Conservation (phyloP, 306 rosid genomes). For the Rubus idaeus region DNA sequence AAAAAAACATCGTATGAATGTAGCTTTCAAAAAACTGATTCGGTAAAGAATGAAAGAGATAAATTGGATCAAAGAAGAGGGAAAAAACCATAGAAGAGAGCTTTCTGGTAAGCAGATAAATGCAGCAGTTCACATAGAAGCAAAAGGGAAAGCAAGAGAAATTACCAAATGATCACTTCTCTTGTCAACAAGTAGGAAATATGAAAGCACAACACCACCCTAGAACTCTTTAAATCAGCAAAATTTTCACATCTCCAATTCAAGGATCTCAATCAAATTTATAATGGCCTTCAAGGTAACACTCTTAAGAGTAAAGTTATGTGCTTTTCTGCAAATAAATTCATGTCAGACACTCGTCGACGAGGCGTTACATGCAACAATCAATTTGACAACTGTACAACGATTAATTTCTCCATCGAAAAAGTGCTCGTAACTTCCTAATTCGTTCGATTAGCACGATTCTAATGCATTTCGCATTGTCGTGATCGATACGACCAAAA, state of each 20-base stretch:
- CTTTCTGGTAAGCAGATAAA: constrained; percentile 1
- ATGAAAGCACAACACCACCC: neutral
- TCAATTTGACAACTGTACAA: constrained; percentile 37
- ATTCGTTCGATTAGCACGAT: constrained; percentile 17
- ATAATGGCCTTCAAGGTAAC: neutral
- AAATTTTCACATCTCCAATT: constrained; percentile 7
- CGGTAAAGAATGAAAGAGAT: neutral
- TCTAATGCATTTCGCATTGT: constrained; percentile 13
- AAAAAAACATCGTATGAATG: neutral
- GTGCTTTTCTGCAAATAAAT: constrained; percentile 9
- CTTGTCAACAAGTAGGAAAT: neutral
- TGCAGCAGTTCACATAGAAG: neutral
- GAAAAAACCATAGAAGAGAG: neutral
- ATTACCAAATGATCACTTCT: constrained; percentile 10
- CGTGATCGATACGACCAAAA: constrained; percentile 21
- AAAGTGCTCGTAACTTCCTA: constrained; percentile 24
- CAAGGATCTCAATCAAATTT: constrained; percentile 14
- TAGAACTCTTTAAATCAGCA: neutral
- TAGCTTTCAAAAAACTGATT: neutral
- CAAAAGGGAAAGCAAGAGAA: neutral
- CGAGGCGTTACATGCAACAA: constrained; percentile 33
- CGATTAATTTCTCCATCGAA: constrained; percentile 9
- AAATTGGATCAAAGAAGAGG: neutral
- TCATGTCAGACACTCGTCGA: constrained; percentile 1
- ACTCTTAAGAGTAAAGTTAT: constrained; percentile 10